Conservation (phyloP, 495 filamentous ascomycete genomes). For the Zalerion maritima region DNA sequence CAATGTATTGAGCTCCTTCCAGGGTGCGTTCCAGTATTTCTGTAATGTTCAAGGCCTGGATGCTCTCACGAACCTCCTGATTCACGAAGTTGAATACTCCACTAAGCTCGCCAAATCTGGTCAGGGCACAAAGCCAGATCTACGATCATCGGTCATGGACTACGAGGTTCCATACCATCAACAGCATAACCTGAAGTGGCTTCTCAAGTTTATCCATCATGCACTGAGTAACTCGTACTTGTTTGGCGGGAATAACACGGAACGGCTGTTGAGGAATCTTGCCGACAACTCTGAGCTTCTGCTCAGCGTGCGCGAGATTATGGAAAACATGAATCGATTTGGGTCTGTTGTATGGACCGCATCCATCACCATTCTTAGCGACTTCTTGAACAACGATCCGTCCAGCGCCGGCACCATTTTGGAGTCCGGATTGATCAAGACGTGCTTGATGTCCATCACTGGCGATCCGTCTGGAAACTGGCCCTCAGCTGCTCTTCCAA, state of each 20-base stretch:
- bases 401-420: slow-evolving; percentile 92
- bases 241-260: slow-evolving; percentile 63
- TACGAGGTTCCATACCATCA: slow-evolving; percentile 86
- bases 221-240: slow-evolving; percentile 65
- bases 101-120: slow-evolving; percentile 47
- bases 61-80: slow-evolving; percentile 68
- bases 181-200: slow-evolving; percentile 80
- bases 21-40: slow-evolving; percentile 65
- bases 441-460: slow-evolving; percentile 69
- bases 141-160: slow-evolving; percentile 70
- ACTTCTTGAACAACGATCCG: slow-evolving; percentile 97
- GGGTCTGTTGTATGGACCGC: slow-evolving; percentile 91
- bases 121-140: slow-evolving; percentile 58
- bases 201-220: slow-evolving; percentile 92
- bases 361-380: slow-evolving; percentile 76
- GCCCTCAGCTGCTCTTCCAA: too few species aligned
- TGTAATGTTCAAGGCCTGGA: slow-evolving; percentile 71
- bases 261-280: slow-evolving; percentile 78
- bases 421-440: slow-evolving; percentile 80
- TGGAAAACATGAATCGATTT: slow-evolving; percentile 60
- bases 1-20: slow-evolving; percentile 64
- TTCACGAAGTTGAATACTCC: slow-evolving; percentile 61
- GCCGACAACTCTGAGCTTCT: slow-evolving; percentile 85
- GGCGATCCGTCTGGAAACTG: too few species aligned
- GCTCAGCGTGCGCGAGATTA: slow-evolving; percentile 62